Percentiles rank a stretch among this genome's conserved stretches.
These are phyloP conservation scores for Phytopythium litorale DNA, from an alignment of 352 stramenopile species.

Conservation along the genomic window DNA sequence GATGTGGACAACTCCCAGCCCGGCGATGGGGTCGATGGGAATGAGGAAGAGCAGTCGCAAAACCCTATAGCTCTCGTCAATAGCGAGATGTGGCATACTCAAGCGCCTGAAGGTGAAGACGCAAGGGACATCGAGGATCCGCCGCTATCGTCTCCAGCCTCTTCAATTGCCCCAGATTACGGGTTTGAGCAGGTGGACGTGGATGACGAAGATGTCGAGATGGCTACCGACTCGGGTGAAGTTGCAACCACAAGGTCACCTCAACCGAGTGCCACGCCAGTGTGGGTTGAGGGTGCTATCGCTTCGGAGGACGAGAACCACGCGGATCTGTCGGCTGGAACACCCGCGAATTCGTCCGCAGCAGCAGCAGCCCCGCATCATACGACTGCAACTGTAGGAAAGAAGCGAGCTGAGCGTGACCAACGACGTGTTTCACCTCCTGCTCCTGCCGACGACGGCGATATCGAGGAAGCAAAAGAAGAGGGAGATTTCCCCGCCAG, in stretches of 20 bases:
- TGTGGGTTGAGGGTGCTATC: background rate
- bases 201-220: background rate
- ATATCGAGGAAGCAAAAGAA: background rate
- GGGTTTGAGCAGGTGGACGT: background rate
- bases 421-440: background rate
- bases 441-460: background rate
- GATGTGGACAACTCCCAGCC: background rate
- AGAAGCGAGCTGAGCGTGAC: background rate
- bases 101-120: background rate
- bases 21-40: background rate
- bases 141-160: background rate
- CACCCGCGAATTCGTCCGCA: background rate
- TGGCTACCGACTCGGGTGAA: background rate
- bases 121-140: background rate
- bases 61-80: background rate
- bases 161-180: background rate
- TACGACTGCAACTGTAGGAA: background rate
- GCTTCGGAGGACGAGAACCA: background rate
- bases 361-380: background rate
- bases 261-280: background rate
- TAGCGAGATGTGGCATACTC: slow-evolving; percentile 4
- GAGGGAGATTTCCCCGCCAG: background rate
- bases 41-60: background rate
- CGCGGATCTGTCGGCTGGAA: background rate
- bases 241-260: background rate